These are phyloP conservation scores for Cenchrus americanus DNA, from an alignment of 176 grass and related monocot genomes.

Conservation along the genomic window DNA sequence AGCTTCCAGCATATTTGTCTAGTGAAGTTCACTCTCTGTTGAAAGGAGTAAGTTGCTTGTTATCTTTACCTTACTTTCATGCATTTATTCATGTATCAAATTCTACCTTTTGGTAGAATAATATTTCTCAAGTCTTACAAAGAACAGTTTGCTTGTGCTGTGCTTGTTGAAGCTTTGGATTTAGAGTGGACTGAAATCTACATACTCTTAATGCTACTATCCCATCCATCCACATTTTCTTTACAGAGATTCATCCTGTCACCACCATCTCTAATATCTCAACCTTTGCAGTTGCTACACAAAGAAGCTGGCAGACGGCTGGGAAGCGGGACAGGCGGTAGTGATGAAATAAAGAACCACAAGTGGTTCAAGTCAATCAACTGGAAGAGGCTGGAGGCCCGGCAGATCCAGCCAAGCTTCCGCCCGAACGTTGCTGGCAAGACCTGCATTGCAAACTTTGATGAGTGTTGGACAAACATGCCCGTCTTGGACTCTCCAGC, in stretches of 20 bases:
- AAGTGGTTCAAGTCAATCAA: constrained; percentile 96
- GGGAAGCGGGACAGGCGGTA: constrained; percentile 62
- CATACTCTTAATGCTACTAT: background rate
- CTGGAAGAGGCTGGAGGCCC: constrained; percentile 81
- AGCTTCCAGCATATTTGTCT: constrained; percentile 74
- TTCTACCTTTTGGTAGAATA: background rate
- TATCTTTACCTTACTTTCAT: constrained; percentile 22
- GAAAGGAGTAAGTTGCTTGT: constrained; percentile 80
- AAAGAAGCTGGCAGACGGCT: constrained; percentile 84
- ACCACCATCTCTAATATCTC: constrained; percentile 2
- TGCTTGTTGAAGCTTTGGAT: background rate
- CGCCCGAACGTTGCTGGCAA: constrained; percentile 80
- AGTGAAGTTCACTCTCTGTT: constrained; percentile 92
- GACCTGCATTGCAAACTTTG: constrained; percentile 84
- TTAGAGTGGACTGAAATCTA: background rate
- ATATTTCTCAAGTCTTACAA: background rate
- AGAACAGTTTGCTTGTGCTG: background rate
- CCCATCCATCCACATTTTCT: background rate
- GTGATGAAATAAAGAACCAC: constrained; percentile 88
- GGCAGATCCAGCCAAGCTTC: constrained; percentile 92
- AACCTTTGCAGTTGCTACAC: constrained; percentile 65
- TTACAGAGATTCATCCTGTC: background rate
- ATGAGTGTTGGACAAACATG: constrained; percentile 93
- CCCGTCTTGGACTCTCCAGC: constrained; percentile 77
- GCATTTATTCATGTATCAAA: constrained; percentile 4